Evolutionary conservation across 2,329 filamentous ascomycete species (phyloP), one percentile per base, ranked within the genome.

Genomic region (Alternaria novae-zelandiae): DNA sequence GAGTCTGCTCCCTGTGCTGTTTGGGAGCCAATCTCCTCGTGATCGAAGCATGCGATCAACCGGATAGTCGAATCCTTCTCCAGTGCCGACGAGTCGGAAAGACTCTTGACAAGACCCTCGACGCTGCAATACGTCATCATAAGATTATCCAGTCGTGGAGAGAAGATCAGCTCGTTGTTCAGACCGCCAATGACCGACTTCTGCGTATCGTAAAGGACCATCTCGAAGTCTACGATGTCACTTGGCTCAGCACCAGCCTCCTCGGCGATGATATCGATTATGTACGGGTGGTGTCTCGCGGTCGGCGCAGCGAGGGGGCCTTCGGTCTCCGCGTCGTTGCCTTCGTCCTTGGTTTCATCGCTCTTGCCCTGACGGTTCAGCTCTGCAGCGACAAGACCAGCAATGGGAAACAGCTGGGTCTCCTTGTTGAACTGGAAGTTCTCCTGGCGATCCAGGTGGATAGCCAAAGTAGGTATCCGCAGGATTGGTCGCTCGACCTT

Each of bases 351-450:
- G n/a, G 80, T 81, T 51, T 84, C 84, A 5, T 82, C 82, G 10
- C 81, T 79, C 75, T 86, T 85, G 43, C 86, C 87, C 23, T 88
- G 87, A 70, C 92, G 87, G 83, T 97, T 97, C 62, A 99, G 86
- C 83, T 97, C 94, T 3, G 93, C 92, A 55, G 91, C 89, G 3
- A 93, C 91, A 58, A 99, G 86, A 6, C 96, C 96, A 21, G 91
- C 90, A 75, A 99, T 97, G 6, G 96, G 96, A 76, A 97, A 96
- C 23, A 99, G 84, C 80, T 99, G 95, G 23, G 91, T 93, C 84
- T 99, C 96, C 84, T 97, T 98, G 86, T 98, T 99, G 77, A 96
- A 97, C 59, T 93, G 86, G 75, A 99, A 99, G 66, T 86, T 92
- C 73, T 91, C 87, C 72, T 92, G 89, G 59, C 95, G 91, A 76